Conservation (phyloP, 257 asterid species). For the Nicotiana sylvestris region DNA sequence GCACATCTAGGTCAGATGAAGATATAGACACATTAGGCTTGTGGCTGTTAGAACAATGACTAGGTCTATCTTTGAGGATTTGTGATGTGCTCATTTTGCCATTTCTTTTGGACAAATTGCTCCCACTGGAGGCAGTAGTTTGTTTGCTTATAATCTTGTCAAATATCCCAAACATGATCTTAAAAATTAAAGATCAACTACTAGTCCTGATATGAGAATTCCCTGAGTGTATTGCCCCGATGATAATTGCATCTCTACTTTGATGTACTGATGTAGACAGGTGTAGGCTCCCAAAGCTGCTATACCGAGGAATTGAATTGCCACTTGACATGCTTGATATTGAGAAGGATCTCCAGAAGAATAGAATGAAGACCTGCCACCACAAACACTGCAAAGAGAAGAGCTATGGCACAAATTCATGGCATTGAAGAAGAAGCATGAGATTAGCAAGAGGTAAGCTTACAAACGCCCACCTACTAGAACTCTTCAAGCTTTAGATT, state of each 20-base stretch:
- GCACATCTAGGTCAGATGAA: too few species aligned
- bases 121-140: too few species aligned
- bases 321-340: constrained; percentile 79
- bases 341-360: constrained; percentile 77
- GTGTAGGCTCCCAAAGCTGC: constrained; percentile 54
- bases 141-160: constrained; percentile 10
- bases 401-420: constrained; percentile 63
- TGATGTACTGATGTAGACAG: too few species aligned
- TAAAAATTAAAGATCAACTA: constrained; percentile 53
- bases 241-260: too few species aligned
- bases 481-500: constrained; percentile 51
- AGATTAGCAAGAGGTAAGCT: constrained; percentile 79
- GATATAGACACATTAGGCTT: too few species aligned
- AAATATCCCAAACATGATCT: constrained; percentile 66
- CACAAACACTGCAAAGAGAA: constrained; percentile 68
- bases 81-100: too few species aligned
- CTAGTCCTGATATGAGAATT: constrained; percentile 44
- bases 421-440: constrained; percentile 76
- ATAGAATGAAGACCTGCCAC: constrained; percentile 61
- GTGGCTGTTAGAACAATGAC: too few species aligned
- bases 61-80: too few species aligned
- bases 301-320: constrained; percentile 59
- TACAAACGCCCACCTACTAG: constrained; percentile 78
- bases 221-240: constrained; percentile 54
- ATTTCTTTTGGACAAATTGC: too few species aligned